Evolutionary conservation across 2,329 filamentous ascomycete genomes (phyloP), one percentile per base, ranked within the genome.

Genomic region (Talaromyces sp.): DNA sequence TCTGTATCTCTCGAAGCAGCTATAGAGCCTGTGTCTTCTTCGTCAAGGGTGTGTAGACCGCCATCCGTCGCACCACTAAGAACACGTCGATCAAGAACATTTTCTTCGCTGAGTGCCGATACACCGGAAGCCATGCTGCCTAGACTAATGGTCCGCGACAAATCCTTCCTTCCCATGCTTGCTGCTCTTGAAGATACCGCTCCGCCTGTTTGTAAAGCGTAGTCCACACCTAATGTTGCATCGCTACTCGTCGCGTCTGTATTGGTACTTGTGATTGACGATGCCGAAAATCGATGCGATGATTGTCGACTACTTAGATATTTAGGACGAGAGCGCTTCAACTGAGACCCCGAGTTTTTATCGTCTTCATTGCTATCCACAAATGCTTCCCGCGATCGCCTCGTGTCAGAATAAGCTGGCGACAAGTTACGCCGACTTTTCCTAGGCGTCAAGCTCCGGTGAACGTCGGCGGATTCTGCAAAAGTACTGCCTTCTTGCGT

Each of bases 61-160:
- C 78, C 79, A 47, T 85, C 84, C 3, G 73, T 74, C 37, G 72
- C 69, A 3, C 67, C 61, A 66, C 78, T 78, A 56, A 79, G 72
- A 70, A 71, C 80, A 68, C 73, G 79, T 69, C 76, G 80, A 69
- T 76, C 82, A 67, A 81, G 70, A 70, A 73, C 66, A 54, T 78
- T 84, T 73, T 78, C 78, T 71, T 81, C 82, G 71, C 85, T 82
- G 70, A 85, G 79, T 69, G 80, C 82, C 24, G 85, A 86, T 35
- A 87, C 80, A 0, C 90, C 91, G 5, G 93, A 97, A 2, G 88
- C 90, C 80, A 97, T 92, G 75, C 94, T 97, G 24, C 93, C 93
- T 66, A 97, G 85, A 78, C 93, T 97, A 67, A 93, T 89, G 11
- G 93, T 86, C 27, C 94, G 85, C 22, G 89, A 88, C 63, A 96